Base-by-base conservation (phyloP, 2,329 filamentous ascomycete genomes). In the Penicillium verrucosum region DNA sequence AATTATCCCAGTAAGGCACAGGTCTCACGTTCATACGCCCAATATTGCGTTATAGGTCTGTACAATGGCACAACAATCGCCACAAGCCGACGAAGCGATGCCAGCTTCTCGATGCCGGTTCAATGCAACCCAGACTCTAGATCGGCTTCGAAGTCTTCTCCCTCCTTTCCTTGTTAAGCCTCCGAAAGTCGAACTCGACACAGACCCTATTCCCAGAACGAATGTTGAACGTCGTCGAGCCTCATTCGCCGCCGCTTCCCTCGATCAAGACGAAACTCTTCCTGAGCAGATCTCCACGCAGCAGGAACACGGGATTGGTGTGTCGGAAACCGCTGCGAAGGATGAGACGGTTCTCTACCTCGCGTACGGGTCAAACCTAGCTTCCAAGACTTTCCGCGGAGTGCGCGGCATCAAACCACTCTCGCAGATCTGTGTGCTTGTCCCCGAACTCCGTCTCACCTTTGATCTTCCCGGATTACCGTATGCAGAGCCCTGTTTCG, bases 311-410 rank as follows among this genome's bases (percentile, higher is more conserved):
- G 60, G 63, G 16, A 30, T 51, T 10, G 40, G n/a, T 6, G 23
- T 64, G 18, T 38, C 53, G 7, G 47, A 55, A 25, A 49, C 53
- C 14, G 34, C 38, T 16, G 53, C 45, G 12, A 45, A 47, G 29
- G 59, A 69, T 36, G 60, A 78, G 38, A 89, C 88, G 1, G 80
- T 92, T 27, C 82, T 92, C 50, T 93, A 93, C 72, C 84, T 93
- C 23, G 93, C 92, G 11, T 97, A 97, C 71, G 94, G 93, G 64
- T 96, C 92, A 51, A 97, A 97, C 72, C 83, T 97, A 60, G 85
- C 82, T 59, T 85, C 87, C 14, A 79, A 90, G 71, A 95, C 89
- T 0, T 97, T 97, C 73, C 81, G 87, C 46, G 89, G 89, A 57
- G 79, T 75, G 58, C 87, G 93, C 51, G 88, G 88, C 58, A 93